Conservation (phyloP, 1,284 basidiomycete species). For the Microbotryomycetes sp. region DNA sequence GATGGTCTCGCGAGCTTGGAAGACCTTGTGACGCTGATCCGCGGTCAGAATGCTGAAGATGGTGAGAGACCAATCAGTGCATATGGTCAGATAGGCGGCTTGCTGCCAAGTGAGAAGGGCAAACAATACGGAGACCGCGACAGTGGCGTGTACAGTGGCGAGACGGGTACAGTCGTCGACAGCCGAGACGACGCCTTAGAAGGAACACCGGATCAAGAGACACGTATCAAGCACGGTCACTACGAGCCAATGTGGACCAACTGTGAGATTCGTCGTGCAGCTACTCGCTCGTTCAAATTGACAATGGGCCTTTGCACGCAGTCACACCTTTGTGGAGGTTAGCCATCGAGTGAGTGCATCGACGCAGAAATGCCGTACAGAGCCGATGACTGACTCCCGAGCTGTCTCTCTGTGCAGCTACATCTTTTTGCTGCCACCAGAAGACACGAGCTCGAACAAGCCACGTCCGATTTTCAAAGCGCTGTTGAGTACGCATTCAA, state of each 20-base stretch:
- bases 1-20: slow-evolving; percentile 67
- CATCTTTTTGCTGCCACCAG: slow-evolving; percentile 27
- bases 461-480: slow-evolving; percentile 8
- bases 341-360: slow-evolving; percentile 24
- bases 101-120: slow-evolving; percentile 2
- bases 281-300: neutral
- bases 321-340: slow-evolving; percentile 37
- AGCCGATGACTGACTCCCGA: neutral
- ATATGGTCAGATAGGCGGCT: slow-evolving; percentile 28
- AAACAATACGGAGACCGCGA: slow-evolving; percentile 22
- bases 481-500: slow-evolving; percentile 20
- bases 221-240: slow-evolving; percentile 19
- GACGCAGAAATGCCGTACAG: neutral
- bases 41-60: neutral
- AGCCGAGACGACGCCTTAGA: slow-evolving; percentile 1
- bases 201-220: slow-evolving; percentile 11
- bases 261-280: neutral
- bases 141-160: slow-evolving; percentile 24
- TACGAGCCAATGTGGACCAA: slow-evolving; percentile 29
- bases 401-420: slow-evolving; percentile 14
- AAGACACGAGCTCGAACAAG: neutral
- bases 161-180: slow-evolving; percentile 8
- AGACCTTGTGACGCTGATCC: slow-evolving; percentile 57
- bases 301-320: neutral
- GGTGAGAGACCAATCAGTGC: slow-evolving; percentile 8